Conservation (phyloP, 208 protist genomes). For the Lotmaria passim region DNA sequence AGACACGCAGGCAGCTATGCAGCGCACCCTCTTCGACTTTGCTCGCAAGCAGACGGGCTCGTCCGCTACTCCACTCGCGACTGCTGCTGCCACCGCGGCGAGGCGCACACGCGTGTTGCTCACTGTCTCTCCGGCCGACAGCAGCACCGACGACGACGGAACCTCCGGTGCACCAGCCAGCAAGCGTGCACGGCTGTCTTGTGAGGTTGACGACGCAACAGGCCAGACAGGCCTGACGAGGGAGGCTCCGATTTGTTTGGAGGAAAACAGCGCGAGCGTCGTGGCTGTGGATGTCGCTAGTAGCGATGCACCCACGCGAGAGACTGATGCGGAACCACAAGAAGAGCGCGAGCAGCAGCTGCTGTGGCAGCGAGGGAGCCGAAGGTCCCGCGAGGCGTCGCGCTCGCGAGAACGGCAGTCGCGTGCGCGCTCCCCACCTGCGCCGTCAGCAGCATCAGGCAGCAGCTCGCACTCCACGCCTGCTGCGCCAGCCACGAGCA, state of each 20-base stretch:
- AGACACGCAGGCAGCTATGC: background rate
- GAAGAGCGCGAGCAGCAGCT: no score
- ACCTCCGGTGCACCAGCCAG: background rate
- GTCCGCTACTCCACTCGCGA: background rate
- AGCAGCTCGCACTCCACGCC: background rate
- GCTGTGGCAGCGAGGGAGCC: no score
- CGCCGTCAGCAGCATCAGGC: background rate
- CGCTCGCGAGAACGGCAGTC: background rate
- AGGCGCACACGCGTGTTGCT: background rate
- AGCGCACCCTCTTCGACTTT: conserved; percentile 38
- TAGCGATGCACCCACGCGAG: no score
- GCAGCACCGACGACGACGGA: background rate
- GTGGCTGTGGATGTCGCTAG: conserved; percentile 1
- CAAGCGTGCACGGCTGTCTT: background rate
- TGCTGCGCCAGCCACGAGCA: background rate
- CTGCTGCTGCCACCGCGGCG: background rate
- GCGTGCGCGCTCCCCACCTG: background rate
- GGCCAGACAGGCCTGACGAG: background rate
- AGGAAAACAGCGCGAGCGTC: conserved; percentile 1
- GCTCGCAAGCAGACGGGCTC: conserved; percentile 4
- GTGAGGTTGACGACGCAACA: background rate
- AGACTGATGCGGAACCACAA: no score
- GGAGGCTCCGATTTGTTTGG: background rate
- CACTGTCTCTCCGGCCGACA: background rate
- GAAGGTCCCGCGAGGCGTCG: background rate